These are phyloP conservation scores for Lachnellula subtilissima DNA, from an alignment of 2,329 filamentous ascomycete genomes.

Conservation along the genomic window DNA sequence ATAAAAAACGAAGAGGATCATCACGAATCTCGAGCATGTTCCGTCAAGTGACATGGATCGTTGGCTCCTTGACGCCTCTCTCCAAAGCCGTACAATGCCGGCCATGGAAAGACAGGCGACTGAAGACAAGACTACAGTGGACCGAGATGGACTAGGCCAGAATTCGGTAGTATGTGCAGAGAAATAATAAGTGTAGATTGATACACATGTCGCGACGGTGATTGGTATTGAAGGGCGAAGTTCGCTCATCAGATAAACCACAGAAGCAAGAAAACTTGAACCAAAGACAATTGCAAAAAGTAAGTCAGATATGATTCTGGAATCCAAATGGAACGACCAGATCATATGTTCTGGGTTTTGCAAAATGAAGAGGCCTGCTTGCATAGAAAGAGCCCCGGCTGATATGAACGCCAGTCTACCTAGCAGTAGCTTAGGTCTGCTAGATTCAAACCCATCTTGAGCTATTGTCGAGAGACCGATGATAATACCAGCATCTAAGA, in stretches of 20 bases:
- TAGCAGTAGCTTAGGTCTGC: slow-evolving; percentile 3
- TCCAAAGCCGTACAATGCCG: slow-evolving; percentile 6
- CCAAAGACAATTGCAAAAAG: slow-evolving; percentile 5
- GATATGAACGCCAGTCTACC: slow-evolving; percentile 4
- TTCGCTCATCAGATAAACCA: slow-evolving; percentile 6
- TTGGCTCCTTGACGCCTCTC: slow-evolving; percentile 6
- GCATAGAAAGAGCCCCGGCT: background rate
- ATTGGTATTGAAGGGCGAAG: slow-evolving; percentile 6
- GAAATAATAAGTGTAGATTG: slow-evolving; percentile 6
- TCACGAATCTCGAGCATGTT: slow-evolving; percentile 1
- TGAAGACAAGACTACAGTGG: background rate
- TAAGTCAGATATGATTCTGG: background rate
- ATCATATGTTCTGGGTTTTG: slow-evolving; percentile 2
- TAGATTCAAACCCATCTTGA: slow-evolving; percentile 1
- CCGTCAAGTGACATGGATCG: background rate
- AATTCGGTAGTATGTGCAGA: background rate
- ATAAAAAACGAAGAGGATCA: slow-evolving; percentile 1
- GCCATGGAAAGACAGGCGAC: slow-evolving; percentile 1
- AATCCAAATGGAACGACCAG: slow-evolving; percentile 5
- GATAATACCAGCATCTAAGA: slow-evolving; percentile 10
- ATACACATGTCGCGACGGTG: slow-evolving; percentile 1
- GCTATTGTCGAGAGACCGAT: slow-evolving; percentile 3
- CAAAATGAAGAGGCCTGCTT: slow-evolving; percentile 1
- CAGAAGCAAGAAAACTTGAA: slow-evolving; percentile 5
- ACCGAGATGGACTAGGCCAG: background rate